These are phyloP conservation scores for Solanum pennellii DNA, from an alignment of 257 asterid species.

Conservation along the genomic window DNA sequence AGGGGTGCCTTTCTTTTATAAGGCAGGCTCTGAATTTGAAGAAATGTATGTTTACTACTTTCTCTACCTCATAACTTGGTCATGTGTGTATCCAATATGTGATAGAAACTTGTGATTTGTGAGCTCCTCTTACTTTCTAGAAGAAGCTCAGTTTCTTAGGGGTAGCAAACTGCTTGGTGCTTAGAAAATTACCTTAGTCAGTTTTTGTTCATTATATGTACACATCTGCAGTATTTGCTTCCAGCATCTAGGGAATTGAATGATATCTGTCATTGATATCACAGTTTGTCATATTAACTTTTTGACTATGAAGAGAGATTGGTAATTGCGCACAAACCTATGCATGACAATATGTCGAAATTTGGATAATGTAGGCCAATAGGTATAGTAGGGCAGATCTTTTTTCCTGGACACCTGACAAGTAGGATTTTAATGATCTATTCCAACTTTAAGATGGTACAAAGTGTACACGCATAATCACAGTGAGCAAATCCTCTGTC, in stretches of 20 bases:
- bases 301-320: background rate
- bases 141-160: background rate
- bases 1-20: slow-evolving; percentile 94
- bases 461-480: background rate
- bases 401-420: background rate
- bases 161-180: background rate
- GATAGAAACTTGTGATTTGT: background rate
- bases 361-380: background rate
- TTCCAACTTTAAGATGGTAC: background rate
- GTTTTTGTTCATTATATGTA: background rate
- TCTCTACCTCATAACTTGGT: background rate
- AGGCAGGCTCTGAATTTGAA: slow-evolving; percentile 96
- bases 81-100: background rate
- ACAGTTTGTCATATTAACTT: background rate
- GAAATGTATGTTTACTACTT: slow-evolving; percentile 57
- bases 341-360: background rate
- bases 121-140: background rate
- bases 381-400: background rate
- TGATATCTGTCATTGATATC: background rate
- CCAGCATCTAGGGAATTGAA: background rate
- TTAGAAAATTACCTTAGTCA: background rate
- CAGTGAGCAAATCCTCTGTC: background rate
- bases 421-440: background rate
- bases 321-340: background rate
- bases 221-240: background rate